phyloP scores from a whole-genome alignment of 495 filamentous ascomycete genomes.

The Lophium mytilinum region DNA sequence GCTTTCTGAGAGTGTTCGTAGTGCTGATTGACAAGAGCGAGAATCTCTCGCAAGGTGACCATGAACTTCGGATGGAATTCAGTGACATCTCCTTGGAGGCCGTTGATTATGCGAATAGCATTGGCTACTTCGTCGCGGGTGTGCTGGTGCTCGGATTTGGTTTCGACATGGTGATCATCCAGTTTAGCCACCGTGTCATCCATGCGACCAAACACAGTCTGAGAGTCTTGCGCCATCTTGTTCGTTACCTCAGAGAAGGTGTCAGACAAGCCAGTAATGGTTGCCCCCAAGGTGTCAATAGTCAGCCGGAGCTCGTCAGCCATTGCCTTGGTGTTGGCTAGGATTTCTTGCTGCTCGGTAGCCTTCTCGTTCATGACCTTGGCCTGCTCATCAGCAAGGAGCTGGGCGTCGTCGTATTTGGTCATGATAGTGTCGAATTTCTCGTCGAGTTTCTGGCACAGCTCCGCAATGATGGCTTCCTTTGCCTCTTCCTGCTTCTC shows the following conservation, averaged over 20 bases:
- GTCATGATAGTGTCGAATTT: constrained; percentile 66
- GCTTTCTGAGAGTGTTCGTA: constrained; percentile 59
- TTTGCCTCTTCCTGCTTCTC: constrained; percentile 59
- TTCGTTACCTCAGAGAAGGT: constrained; percentile 69
- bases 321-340: constrained; percentile 64
- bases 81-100: constrained; percentile 62
- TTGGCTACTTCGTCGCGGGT: constrained; percentile 69
- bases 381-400: constrained; percentile 58
- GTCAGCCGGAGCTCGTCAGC: constrained; percentile 78
- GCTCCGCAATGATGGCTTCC: constrained; percentile 47
- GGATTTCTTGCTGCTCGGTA: constrained; percentile 55
- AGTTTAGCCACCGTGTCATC: constrained; percentile 67
- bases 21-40: constrained; percentile 71
- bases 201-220: constrained; percentile 70
- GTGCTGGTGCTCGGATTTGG: constrained; percentile 65
- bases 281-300: constrained; percentile 75
- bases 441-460: constrained; percentile 64
- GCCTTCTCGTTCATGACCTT: constrained; percentile 59
- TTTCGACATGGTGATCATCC: constrained; percentile 64
- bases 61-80: constrained; percentile 83
- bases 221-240: constrained; percentile 74
- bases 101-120: constrained; percentile 60
- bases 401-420: constrained; percentile 76
- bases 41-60: constrained; percentile 71
- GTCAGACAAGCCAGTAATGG: constrained; percentile 35